Base-by-base conservation (phyloP, 164 flowering plant genomes). In the Cinnamomum micranthum region DNA sequence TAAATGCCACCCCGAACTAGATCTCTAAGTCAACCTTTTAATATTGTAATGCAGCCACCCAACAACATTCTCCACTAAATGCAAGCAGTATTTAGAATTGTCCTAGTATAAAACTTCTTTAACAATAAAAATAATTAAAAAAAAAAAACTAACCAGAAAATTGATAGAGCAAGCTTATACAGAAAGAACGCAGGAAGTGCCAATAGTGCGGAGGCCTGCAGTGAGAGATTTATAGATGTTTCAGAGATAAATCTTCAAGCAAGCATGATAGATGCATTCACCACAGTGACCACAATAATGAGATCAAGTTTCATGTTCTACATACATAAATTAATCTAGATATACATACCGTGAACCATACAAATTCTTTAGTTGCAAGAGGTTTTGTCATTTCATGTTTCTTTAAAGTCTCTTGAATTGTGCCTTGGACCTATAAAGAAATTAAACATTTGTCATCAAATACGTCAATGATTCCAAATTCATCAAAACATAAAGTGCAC, bases 161-260 rank as follows among this genome's bases (percentile, higher is more conserved):
- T 17, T 33, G 82, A 70, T 33, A 89, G 84, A 62, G 31, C 65
- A 51, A 82, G 51, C 74, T 78, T 87, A 75, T 75, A 83, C 65
- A 85, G 73, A 68, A 87, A 20, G 52, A 89, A 79, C 22, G 90
- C 75, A 2, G 95, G 94, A n/a, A 92, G 74, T 52, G 91, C 97
- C 87, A 94, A 80, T 50, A 90, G 70, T 50, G 91, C 93, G 78
- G 97, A 92, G 47, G 98, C 97, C 98, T 94, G 67, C 77, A 84
- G 27, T 15, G 77, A 70, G 63, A 12, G 10, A 63, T 62, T 23
- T 22, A 28, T 4, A 14, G 2, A 71, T 41, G 33, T 20, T 31
- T 70, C 41, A 73, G 70, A 7, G 33, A 72, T 19, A 70, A 27
- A 52, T 20, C 11, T 31, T 25, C 25, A 33, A 17, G 23, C 73